Conservation (phyloP, 805 yeast genomes). For the Kazachstania africana region DNA sequence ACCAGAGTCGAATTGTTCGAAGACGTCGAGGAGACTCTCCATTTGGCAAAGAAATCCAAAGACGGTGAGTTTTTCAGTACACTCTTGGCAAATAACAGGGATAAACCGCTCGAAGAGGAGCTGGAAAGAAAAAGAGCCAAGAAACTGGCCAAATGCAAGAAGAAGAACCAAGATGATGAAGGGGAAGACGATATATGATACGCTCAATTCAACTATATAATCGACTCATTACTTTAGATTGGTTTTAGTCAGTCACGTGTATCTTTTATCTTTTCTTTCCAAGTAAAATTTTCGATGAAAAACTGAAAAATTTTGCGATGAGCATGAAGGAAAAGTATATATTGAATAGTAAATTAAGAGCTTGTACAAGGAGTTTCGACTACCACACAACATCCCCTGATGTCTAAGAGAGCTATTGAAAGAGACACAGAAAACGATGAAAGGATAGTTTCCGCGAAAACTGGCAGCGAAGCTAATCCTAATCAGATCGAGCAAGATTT, state of each 20-base stretch:
- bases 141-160: slow-evolving; percentile 9
- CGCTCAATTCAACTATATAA: no score
- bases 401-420: slow-evolving; percentile 44
- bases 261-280: no score
- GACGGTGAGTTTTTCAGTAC: slow-evolving; percentile 16
- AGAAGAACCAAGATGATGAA: slow-evolving; percentile 1
- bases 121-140: slow-evolving; percentile 10
- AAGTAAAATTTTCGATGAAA: no score
- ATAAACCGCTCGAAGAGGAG: slow-evolving; percentile 15
- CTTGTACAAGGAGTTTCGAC: no score
- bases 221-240: no score
- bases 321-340: no score
- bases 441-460: slow-evolving; percentile 32
- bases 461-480: slow-evolving; percentile 15
- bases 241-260: no score
- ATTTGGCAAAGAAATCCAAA: slow-evolving; percentile 22
- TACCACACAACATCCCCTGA: slow-evolving; percentile 12
- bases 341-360: no score
- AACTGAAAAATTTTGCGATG: no score
- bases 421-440: slow-evolving; percentile 29
- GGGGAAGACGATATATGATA: neutral
- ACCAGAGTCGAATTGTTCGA: slow-evolving; percentile 44
- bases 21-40: slow-evolving; percentile 17
- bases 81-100: slow-evolving; percentile 11
- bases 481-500: slow-evolving; percentile 33